Evolutionary conservation across 2,329 filamentous ascomycete genomes (phyloP).

Genomic region (Neonectria hederae): DNA sequence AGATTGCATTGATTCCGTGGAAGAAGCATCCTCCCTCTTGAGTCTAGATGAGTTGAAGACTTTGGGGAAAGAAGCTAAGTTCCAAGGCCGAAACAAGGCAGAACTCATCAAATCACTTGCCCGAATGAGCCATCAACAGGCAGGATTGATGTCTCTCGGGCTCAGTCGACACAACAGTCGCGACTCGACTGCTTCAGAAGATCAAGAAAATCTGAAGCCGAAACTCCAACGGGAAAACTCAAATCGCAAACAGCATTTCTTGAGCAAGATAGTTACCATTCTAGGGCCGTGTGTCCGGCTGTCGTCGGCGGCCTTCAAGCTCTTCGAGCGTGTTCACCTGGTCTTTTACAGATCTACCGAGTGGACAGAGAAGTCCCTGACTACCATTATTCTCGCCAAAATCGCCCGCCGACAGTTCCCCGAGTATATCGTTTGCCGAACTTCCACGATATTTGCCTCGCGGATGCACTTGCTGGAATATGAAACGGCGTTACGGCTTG

Average conservation of each 20-base stretch:
- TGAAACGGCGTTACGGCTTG: conserved; percentile 83
- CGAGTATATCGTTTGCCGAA: conserved; percentile 88
- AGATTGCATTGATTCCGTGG: conserved; percentile 76
- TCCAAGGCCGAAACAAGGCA: conserved; percentile 87
- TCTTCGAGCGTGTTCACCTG: conserved; percentile 94
- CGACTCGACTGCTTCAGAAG: conserved; percentile 60
- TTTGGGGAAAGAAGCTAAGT: conserved; percentile 85
- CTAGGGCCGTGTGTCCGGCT: conserved; percentile 88
- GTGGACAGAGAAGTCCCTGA: conserved; percentile 97
- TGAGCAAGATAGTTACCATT: conserved; percentile 78
- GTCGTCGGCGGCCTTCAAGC: conserved; percentile 73
- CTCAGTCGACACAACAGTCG: conserved; percentile 72
- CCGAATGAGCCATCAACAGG: conserved; percentile 78
- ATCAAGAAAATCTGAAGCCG: conserved; percentile 48
- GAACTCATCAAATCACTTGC: conserved; percentile 80
- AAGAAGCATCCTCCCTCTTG: conserved; percentile 84
- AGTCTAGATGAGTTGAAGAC: conserved; percentile 87
- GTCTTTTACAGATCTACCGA: conserved; percentile 96
- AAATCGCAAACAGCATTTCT: conserved; percentile 78
- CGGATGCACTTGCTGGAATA: conserved; percentile 83
- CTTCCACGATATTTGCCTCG: conserved; percentile 86
- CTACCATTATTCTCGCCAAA: conserved; percentile 91
- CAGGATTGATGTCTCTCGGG: conserved; percentile 75
- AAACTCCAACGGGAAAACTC: conserved; percentile 47
- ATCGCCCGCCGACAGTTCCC: conserved; percentile 90